Percentiles rank a stretch among this genome's conserved stretches.
Conservation (phyloP, 2,329 filamentous ascomycete species). For the Cordyceps militaris region DNA sequence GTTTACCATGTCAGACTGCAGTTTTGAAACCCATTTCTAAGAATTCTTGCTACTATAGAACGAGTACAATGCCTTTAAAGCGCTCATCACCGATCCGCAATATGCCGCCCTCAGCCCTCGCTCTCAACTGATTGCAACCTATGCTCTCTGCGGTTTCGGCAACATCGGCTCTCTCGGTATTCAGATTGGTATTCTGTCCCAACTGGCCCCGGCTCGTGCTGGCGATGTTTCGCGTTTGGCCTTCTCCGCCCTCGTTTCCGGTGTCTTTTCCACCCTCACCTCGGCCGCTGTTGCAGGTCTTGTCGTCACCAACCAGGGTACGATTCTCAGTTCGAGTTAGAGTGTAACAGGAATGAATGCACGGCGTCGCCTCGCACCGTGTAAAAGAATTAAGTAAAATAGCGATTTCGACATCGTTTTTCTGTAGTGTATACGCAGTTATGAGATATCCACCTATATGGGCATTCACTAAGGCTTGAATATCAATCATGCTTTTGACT, state of each 20-base stretch:
- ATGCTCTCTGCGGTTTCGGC: conserved; percentile 75
- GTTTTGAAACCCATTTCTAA: neutral
- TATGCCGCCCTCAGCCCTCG: conserved; percentile 59
- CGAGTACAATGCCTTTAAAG: conserved; percentile 68
- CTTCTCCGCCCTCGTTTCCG: conserved; percentile 68
- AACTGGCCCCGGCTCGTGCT: conserved; percentile 66
- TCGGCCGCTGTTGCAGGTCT: conserved; percentile 73
- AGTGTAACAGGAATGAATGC: neutral
- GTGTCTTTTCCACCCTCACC: conserved; percentile 71
- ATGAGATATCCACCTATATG: conserved; percentile 6
- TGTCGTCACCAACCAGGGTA: conserved; percentile 50
- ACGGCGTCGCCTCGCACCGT: neutral
- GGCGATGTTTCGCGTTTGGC: conserved; percentile 72
- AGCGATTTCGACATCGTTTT: neutral
- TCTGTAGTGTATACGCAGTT: conserved; percentile 9
- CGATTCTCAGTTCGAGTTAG: neutral
- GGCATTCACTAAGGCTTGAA: neutral
- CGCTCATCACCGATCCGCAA: conserved; percentile 45
- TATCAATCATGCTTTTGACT: neutral
- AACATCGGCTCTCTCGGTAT: conserved; percentile 85
- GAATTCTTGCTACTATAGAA: conserved; percentile 39
- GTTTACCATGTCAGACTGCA: conserved; percentile 19
- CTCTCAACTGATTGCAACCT: conserved; percentile 75
- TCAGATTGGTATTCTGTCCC: conserved; percentile 80
- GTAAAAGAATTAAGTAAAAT: neutral